phyloP scores from a whole-genome alignment of 2,329 filamentous ascomycete species.

The Elsinoe perseae region DNA sequence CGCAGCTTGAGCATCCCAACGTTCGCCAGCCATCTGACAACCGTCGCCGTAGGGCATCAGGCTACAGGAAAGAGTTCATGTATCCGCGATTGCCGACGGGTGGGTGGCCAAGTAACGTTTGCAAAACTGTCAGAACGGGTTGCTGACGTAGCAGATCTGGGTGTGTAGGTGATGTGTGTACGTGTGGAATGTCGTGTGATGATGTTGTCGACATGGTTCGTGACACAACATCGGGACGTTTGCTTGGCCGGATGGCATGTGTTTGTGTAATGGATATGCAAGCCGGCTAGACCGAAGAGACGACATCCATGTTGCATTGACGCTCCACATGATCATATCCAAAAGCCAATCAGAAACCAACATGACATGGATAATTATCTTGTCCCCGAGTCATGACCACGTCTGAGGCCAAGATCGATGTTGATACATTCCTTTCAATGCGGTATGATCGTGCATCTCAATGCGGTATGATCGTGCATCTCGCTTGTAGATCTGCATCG shows the following conservation, averaged over 20 bases:
- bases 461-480: neutral
- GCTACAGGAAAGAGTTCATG: slow-evolving; percentile 1
- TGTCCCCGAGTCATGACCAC: neutral
- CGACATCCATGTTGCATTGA: slow-evolving; percentile 9
- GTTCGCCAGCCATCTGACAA: slow-evolving; percentile 7
- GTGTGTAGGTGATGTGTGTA: neutral
- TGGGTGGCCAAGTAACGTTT: slow-evolving; percentile 7
- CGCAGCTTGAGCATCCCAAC: neutral
- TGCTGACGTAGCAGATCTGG: slow-evolving; percentile 12
- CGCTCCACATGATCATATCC: slow-evolving; percentile 1
- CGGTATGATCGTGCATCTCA: neutral
- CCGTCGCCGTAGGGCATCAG: slow-evolving; percentile 1
- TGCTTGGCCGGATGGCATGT: slow-evolving; percentile 2
- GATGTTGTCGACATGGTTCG: slow-evolving; percentile 2
- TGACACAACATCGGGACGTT: neutral
- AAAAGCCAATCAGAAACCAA: neutral
- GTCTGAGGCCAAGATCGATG: slow-evolving; percentile 5
- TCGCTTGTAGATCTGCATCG: slow-evolving; percentile 7
- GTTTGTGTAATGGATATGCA: neutral
- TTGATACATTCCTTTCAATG: too few species aligned
- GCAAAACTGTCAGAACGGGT: slow-evolving; percentile 1
- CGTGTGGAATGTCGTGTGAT: neutral
- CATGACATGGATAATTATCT: slow-evolving; percentile 7
- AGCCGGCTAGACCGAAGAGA: neutral
- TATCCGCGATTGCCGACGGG: slow-evolving; percentile 9